These are phyloP conservation scores for Vigna nakashimae DNA, from an alignment of 306 rosid genomes.

Conservation along the genomic window DNA sequence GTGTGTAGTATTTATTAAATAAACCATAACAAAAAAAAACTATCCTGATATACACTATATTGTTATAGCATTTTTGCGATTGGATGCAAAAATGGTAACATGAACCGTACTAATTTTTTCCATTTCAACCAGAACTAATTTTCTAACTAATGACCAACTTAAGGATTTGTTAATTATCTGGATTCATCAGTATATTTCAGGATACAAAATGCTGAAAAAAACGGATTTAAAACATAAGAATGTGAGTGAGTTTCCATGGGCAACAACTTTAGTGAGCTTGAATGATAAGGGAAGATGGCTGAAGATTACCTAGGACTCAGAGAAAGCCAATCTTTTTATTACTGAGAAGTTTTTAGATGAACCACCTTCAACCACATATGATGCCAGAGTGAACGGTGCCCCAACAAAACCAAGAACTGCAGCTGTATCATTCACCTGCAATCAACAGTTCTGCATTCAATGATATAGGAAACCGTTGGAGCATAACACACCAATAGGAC, in stretches of 20 bases:
- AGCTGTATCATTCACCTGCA: constrained; percentile 86
- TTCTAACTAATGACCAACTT: constrained; percentile 10
- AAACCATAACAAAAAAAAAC: too few species aligned
- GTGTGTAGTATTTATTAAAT: too few species aligned
- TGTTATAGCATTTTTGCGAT: too few species aligned
- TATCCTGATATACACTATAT: too few species aligned
- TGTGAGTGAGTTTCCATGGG: neutral
- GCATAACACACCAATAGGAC: neutral
- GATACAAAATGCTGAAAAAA: neutral
- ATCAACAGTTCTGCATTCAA: constrained; percentile 36
- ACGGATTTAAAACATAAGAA: constrained; percentile 21
- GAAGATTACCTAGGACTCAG: constrained; percentile 70
- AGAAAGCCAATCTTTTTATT: constrained; percentile 86
- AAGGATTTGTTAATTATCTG: neutral
- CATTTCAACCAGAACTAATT: neutral
- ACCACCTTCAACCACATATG: constrained; percentile 98
- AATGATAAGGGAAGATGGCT: constrained; percentile 23
- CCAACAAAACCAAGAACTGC: constrained; percentile 98
- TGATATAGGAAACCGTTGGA: constrained; percentile 23
- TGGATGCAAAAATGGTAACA: neutral
- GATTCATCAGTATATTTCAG: neutral
- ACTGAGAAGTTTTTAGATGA: constrained; percentile 93
- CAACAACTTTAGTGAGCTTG: constrained; percentile 6
- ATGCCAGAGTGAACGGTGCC: constrained; percentile 96
- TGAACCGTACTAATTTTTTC: constrained; percentile 1